Base-by-base conservation (phyloP, 495 filamentous ascomycete genomes). In the Penicillium psychrofluorescens region DNA sequence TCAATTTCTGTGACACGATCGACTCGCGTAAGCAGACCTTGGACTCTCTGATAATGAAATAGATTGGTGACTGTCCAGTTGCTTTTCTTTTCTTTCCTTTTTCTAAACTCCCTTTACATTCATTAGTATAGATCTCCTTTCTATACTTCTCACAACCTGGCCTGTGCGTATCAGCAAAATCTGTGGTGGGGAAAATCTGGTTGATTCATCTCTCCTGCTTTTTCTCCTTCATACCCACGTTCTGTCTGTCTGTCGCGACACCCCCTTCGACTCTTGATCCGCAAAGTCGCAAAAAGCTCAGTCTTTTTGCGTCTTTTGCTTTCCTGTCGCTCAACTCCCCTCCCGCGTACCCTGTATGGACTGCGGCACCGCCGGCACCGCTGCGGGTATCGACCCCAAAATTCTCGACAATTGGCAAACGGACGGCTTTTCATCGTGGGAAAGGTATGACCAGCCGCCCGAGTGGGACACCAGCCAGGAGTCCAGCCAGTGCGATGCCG, bases 371-470 rank as follows among this genome's bases (percentile, higher is more conserved):
- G 52, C 61, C 54, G 60, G 55, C 35, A 63, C 63, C 40, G 62
- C 63, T 64, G 61, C 67, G 67, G 67, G 67, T 59, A 67, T 72
- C 36, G 67, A 72, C 67, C 67, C 69, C 62, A 72, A 70, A 56
- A 70, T 71, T 38, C 59, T 72, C 36, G 64, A 68, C 51, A 63
- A 64, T 41, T 72, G 67, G 64, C 65, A 68, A 62, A 58, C 59
- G 10, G 61, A 68, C 41, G 51, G 58, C 13, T 71, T 67, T 48
- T 59, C 67, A 6, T 56, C 67, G 28, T 72, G 67, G 67, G 68
- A 72, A 41, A 50, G 49, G 29, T 67, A 67, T 56, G 66, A 71
- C 12, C 64, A 66, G 49, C 55, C 62, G 28, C 60, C 64, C 28
- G 69, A 72, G 51, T 66, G 66, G 61, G 66, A 71, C 40, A 67